phyloP scores from a whole-genome alignment of 2,329 filamentous ascomycete species.

The Verticillium nubilum region DNA sequence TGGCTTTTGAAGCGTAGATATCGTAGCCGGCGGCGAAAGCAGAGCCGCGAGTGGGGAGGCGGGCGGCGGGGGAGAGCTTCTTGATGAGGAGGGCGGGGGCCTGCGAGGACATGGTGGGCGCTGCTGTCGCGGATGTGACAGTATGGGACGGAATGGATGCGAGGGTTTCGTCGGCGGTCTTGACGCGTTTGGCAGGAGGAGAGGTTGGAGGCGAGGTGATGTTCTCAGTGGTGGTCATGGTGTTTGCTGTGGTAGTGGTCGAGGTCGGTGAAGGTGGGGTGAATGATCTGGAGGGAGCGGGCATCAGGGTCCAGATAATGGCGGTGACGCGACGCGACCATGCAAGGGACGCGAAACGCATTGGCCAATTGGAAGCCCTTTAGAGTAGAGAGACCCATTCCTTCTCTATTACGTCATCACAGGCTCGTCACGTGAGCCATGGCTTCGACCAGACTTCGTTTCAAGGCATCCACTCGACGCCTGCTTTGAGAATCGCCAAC shows the following conservation, averaged over 20 bases:
- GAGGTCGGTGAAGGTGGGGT: background rate
- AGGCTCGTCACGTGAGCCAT: too few species aligned
- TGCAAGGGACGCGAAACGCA: slow-evolving; percentile 12
- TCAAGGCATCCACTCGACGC: too few species aligned
- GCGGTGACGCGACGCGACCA: slow-evolving; percentile 19
- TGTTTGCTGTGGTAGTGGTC: too few species aligned
- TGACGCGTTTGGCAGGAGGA: slow-evolving; percentile 75
- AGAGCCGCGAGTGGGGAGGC: slow-evolving; percentile 80
- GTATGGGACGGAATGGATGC: slow-evolving; percentile 16
- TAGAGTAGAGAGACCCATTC: slow-evolving; percentile 8
- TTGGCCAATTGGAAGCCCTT: slow-evolving; percentile 24
- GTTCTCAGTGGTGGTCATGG: slow-evolving; percentile 22
- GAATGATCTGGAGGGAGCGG: background rate
- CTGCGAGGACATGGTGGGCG: slow-evolving; percentile 27
- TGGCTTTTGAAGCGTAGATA: slow-evolving; percentile 73
- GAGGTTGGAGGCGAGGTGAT: slow-evolving; percentile 58
- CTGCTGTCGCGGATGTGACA: slow-evolving; percentile 21
- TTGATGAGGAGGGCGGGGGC: slow-evolving; percentile 73
- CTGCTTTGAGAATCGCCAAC: too few species aligned
- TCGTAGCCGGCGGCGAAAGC: slow-evolving; percentile 92
- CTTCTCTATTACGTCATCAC: too few species aligned
- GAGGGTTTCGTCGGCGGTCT: slow-evolving; percentile 42
- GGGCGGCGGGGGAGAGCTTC: slow-evolving; percentile 76
- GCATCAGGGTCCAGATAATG: slow-evolving; percentile 4
- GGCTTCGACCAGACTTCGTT: too few species aligned